These are phyloP conservation scores for Boletus pseudo-olivaceus DNA, from an alignment of 768 basidiomycete species.

Conservation along the genomic window DNA sequence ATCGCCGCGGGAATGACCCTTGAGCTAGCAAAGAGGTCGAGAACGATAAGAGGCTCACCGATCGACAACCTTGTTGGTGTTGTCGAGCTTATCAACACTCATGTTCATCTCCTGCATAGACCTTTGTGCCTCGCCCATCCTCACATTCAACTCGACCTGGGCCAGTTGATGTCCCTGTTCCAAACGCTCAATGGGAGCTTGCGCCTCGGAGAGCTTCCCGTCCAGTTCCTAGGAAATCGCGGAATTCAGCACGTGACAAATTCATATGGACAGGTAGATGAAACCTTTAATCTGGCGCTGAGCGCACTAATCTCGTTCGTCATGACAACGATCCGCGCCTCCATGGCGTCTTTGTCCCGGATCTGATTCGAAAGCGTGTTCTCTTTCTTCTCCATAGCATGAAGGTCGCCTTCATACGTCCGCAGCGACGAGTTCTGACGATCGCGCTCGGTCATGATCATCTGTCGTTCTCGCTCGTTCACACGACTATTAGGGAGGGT, in stretches of 20 bases:
- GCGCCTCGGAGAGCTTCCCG: slow-evolving; percentile 52
- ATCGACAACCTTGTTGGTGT: slow-evolving; percentile 61
- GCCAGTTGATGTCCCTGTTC: slow-evolving; percentile 50
- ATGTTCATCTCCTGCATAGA: slow-evolving; percentile 63
- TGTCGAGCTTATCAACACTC: slow-evolving; percentile 57
- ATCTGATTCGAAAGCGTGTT: slow-evolving; percentile 54
- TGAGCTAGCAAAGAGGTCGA: background rate
- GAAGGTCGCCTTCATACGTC: slow-evolving; percentile 56
- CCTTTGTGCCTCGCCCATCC: slow-evolving; percentile 50
- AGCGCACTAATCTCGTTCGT: slow-evolving; percentile 51
- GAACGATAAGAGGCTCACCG: slow-evolving; percentile 38
- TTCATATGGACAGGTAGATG: background rate
- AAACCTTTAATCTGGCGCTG: slow-evolving; percentile 50
- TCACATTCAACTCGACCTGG: slow-evolving; percentile 48
- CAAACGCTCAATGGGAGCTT: slow-evolving; percentile 61
- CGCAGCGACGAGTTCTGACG: slow-evolving; percentile 51
- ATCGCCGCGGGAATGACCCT: background rate
- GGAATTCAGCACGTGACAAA: background rate
- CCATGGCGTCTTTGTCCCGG: slow-evolving; percentile 53
- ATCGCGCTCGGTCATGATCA: slow-evolving; percentile 58
- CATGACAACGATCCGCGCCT: slow-evolving; percentile 55
- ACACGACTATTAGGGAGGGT: slow-evolving; percentile 44
- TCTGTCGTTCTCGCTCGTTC: slow-evolving; percentile 60
- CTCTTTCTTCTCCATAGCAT: slow-evolving; percentile 60
- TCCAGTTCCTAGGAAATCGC: slow-evolving; percentile 54